These are phyloP conservation scores for Citrus inodora DNA, from an alignment of 345 rosid genomes.

Conservation along the genomic window DNA sequence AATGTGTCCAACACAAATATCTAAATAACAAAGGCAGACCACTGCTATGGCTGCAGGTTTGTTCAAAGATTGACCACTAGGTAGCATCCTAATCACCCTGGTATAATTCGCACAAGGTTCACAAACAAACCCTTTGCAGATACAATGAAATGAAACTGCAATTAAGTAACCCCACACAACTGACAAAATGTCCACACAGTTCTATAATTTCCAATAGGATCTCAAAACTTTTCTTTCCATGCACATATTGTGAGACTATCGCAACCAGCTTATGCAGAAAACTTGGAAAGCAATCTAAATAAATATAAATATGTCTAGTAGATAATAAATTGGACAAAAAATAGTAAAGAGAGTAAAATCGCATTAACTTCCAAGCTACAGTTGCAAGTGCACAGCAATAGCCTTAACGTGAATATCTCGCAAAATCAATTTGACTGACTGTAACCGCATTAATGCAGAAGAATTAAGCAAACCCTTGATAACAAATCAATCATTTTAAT, in stretches of 20 bases:
- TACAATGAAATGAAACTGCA: neutral
- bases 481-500: neutral
- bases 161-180: neutral
- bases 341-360: no score
- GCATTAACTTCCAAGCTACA: no score
- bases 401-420: neutral
- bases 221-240: neutral
- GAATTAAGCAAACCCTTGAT: neutral
- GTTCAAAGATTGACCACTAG: neutral
- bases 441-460: neutral
- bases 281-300: no score
- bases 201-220: neutral
- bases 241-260: neutral
- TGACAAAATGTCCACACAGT: neutral
- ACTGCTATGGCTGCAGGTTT: neutral
- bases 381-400: no score
- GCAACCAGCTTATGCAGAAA: no score
- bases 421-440: no score
- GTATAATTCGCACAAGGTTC: no score
- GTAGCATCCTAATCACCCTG: neutral
- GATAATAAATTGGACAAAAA: no score
- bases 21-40: neutral
- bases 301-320: no score
- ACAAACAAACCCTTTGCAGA: neutral
- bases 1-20: neutral